Conservation (phyloP, 2,329 filamentous ascomycete species). For the Myriangium duriaei region DNA sequence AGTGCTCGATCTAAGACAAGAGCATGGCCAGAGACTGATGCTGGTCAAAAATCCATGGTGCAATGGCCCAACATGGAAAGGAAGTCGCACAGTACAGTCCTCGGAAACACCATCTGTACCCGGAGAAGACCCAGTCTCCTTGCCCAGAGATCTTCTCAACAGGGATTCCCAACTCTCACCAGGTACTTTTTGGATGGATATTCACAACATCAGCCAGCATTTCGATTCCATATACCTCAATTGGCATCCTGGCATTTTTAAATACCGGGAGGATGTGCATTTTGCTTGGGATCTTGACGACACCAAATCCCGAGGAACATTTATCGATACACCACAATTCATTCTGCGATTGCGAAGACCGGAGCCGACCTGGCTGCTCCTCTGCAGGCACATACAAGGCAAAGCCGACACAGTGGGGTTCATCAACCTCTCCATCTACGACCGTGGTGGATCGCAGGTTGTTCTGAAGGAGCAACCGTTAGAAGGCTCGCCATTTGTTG, state of each 20-base stretch:
- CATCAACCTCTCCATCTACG: slow-evolving; percentile 76
- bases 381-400: slow-evolving; percentile 64
- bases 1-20: slow-evolving; percentile 64
- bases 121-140: slow-evolving; percentile 18
- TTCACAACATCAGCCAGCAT: slow-evolving; percentile 76
- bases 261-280: slow-evolving; percentile 73
- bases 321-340: slow-evolving; percentile 53
- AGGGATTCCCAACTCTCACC: slow-evolving; percentile 34
- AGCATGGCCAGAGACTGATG: slow-evolving; percentile 51
- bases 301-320: slow-evolving; percentile 44
- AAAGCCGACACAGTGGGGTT: slow-evolving; percentile 48
- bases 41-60: slow-evolving; percentile 96
- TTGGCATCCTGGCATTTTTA: slow-evolving; percentile 84
- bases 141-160: slow-evolving; percentile 24
- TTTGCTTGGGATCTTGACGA: slow-evolving; percentile 62
- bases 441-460: slow-evolving; percentile 56
- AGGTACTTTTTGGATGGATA: slow-evolving; percentile 88
- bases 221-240: slow-evolving; percentile 96
- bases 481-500: slow-evolving; percentile 74
- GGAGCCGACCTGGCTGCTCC: slow-evolving; percentile 66
- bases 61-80: slow-evolving; percentile 63
- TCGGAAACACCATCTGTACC: background rate
- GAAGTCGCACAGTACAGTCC: slow-evolving; percentile 22
- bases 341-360: slow-evolving; percentile 39
- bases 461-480: slow-evolving; percentile 60